A percentile compares a stretch with the other conserved stretches of the same genome.
phyloP scores from a whole-genome alignment of 208 protist species.

The Wallacemonas rigidus region DNA sequence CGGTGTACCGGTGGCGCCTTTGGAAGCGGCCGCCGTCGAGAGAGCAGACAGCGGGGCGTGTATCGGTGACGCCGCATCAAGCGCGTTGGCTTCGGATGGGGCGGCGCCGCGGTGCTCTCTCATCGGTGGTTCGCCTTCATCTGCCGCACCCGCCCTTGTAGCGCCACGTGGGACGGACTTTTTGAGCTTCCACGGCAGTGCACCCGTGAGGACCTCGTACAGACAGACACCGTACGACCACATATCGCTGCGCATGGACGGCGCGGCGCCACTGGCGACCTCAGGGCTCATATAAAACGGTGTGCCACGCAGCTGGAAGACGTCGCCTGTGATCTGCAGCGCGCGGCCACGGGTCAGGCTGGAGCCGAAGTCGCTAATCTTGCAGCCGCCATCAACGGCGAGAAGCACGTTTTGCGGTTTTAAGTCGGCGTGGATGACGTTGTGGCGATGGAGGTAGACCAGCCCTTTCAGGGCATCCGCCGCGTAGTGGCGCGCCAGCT shows the following conservation, averaged over 20 bases:
- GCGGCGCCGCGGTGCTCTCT: too few species aligned
- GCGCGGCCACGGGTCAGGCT: slow-evolving; percentile 51
- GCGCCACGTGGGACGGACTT: neutral
- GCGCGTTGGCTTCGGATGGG: too few species aligned
- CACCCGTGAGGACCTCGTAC: slow-evolving; percentile 66
- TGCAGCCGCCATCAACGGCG: slow-evolving; percentile 65
- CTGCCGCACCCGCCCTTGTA: too few species aligned
- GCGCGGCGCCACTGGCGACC: slow-evolving; percentile 44
- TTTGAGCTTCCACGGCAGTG: slow-evolving; percentile 52
- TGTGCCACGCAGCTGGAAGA: slow-evolving; percentile 54
- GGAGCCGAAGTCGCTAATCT: slow-evolving; percentile 91
- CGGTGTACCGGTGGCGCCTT: too few species aligned
- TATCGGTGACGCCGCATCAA: too few species aligned
- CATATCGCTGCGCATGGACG: slow-evolving; percentile 59
- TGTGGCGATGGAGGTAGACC: slow-evolving; percentile 71
- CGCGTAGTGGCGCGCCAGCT: slow-evolving; percentile 49
- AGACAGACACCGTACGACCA: slow-evolving; percentile 77
- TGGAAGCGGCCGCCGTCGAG: too few species aligned
- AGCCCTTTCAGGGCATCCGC: slow-evolving; percentile 65
- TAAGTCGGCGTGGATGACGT: slow-evolving; percentile 84
- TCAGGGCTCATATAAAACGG: slow-evolving; percentile 76
- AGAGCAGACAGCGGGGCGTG: too few species aligned
- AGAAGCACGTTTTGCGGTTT: slow-evolving; percentile 92
- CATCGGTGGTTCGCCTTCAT: neutral
- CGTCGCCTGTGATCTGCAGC: slow-evolving; percentile 22